Conservation (phyloP, 2,329 filamentous ascomycete genomes). For the Fusarium praegraminearum region DNA sequence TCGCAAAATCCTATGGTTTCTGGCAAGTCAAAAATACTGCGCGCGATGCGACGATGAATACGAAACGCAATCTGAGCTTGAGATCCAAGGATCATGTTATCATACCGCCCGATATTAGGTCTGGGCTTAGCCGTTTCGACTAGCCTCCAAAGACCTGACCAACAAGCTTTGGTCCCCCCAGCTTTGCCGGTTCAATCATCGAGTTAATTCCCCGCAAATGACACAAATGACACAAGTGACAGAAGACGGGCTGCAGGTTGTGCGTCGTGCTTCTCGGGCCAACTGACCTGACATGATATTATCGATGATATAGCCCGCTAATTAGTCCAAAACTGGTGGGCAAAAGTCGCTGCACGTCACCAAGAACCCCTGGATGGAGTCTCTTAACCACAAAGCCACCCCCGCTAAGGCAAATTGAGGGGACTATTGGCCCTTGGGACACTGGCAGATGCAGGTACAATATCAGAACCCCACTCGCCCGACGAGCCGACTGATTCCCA, state of each 20-base stretch:
- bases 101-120: constrained; percentile 10
- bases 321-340: constrained; percentile 17
- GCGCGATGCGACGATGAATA: constrained; percentile 34
- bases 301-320: constrained; percentile 5
- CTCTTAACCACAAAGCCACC: constrained; percentile 36
- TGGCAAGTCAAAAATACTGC: constrained; percentile 7
- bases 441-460: constrained; percentile 51
- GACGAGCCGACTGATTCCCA: constrained; percentile 43
- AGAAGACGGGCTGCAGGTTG: constrained; percentile 12
- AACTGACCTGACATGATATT: not conserved
- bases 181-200: constrained; percentile 20
- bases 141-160: constrained; percentile 23
- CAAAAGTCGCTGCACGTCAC: constrained; percentile 17
- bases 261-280: not conserved
- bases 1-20: constrained; percentile 13
- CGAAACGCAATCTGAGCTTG: constrained; percentile 33
- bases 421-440: not conserved
- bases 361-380: constrained; percentile 24
- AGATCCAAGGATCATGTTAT: constrained; percentile 25
- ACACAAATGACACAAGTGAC: not conserved
- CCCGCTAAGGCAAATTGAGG: constrained; percentile 43
- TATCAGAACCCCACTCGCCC: constrained; percentile 46
- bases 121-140: constrained; percentile 33
- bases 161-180: constrained; percentile 39
- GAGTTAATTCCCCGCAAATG: constrained; percentile 30